These are phyloP conservation scores for Boletus rex-veris DNA, from an alignment of 768 basidiomycete species.

Conservation along the genomic window DNA sequence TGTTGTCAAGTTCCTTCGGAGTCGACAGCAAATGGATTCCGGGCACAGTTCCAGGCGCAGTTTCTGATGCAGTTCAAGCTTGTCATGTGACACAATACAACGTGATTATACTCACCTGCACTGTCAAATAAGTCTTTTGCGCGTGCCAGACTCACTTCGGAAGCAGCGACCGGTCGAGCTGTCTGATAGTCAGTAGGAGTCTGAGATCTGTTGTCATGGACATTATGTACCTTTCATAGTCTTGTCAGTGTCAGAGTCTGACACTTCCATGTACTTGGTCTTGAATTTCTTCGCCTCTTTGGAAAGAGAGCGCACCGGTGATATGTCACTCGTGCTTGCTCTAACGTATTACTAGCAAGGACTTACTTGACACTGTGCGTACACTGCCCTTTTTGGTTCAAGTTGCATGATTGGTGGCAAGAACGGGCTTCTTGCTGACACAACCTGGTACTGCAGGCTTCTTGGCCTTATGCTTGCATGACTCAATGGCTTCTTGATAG, in stretches of 20 bases:
- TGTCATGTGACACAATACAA: background rate
- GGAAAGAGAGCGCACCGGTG: too few relatives aligned
- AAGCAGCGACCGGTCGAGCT: background rate
- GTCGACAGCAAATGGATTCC: background rate
- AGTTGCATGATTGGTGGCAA: background rate
- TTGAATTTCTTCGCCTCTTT: background rate
- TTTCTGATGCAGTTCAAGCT: background rate
- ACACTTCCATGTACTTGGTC: background rate
- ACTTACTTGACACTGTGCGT: too few relatives aligned
- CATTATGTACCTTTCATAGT: background rate
- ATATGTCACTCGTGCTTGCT: too few relatives aligned
- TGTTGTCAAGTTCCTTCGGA: background rate
- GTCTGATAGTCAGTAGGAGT: background rate
- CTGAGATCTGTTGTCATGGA: background rate
- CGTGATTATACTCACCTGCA: background rate
- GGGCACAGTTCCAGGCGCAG: background rate
- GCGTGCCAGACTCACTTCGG: background rate
- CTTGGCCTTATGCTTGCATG: slow-evolving; percentile 1
- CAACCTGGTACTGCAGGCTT: background rate
- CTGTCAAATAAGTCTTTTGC: background rate
- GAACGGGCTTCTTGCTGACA: background rate
- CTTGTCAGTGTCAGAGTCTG: background rate
- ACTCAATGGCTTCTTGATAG: background rate
- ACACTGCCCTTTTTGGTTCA: background rate
- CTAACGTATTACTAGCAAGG: too few relatives aligned